A percentile compares a stretch with the other conserved stretches of the same genome.
These are phyloP conservation scores for Hypoxylon trugodes DNA, from an alignment of 495 filamentous ascomycete species.

Conservation along the genomic window DNA sequence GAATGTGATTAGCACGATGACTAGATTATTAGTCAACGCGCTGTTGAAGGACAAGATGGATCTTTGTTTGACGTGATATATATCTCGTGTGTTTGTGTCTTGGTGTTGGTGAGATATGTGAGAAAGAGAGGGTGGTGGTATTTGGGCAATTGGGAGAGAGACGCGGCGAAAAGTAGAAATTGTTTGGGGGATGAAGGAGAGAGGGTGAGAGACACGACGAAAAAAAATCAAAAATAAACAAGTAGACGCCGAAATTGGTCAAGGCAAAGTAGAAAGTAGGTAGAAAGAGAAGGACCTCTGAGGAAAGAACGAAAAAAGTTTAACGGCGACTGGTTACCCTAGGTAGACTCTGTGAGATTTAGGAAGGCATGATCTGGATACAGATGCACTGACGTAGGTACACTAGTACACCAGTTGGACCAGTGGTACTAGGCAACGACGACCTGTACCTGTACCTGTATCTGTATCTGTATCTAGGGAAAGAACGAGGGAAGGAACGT, in stretches of 20 bases:
- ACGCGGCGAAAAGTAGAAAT: not conserved
- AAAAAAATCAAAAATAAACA: not conserved
- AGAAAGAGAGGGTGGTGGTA: not conserved
- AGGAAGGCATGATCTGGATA: too few relatives aligned
- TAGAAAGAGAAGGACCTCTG: too few relatives aligned
- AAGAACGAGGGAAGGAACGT: too few relatives aligned
- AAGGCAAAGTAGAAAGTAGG: not conserved
- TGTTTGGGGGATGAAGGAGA: not conserved
- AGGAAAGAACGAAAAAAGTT: too few relatives aligned
- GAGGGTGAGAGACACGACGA: slow-evolving; percentile 9
- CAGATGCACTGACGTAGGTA: not conserved
- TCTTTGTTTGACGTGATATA: slow-evolving; percentile 26
- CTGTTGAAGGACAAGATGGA: slow-evolving; percentile 10
- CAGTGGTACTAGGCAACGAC: too few relatives aligned
- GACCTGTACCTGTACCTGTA: too few relatives aligned
- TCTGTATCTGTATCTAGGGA: too few relatives aligned
- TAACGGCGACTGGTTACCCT: too few relatives aligned
- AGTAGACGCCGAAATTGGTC: not conserved
- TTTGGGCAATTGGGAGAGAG: slow-evolving; percentile 15
- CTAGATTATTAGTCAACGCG: slow-evolving; percentile 36
- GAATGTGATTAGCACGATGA: slow-evolving; percentile 29
- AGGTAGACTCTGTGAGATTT: too few relatives aligned
- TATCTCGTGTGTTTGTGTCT: slow-evolving; percentile 1
- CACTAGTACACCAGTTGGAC: too few relatives aligned
- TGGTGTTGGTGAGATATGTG: too few relatives aligned